Evolutionary conservation across 2,329 filamentous ascomycete species (phyloP), one percentile per base, ranked within the genome.

Genomic region (Phyllosticta capitalensis): DNA sequence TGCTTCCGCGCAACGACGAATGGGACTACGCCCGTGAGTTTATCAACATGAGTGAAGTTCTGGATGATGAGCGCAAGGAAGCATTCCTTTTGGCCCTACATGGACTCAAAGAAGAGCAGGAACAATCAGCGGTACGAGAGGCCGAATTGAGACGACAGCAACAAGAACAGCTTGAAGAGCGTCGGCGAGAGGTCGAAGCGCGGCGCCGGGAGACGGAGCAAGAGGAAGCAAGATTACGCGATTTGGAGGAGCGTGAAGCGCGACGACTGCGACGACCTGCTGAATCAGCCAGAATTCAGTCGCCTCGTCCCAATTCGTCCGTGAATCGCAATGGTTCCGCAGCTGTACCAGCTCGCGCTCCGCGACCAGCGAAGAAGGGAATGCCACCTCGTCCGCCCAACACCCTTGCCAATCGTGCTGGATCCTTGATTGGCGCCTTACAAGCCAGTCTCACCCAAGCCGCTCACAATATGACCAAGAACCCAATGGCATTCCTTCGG

Each of bases 21-120:
- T 99, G 94, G 94, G 90, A 96, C 61, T 96, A 96, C 67, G 90
- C 94, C 3, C 83, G 85, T 61, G 89, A 95, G 66, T 97, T 97
- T 72, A 95, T 97, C 68, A 84, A 81, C 67, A 84, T 90, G 68
- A 94, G 86, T 71, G 86, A 92, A 53, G 84, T 96, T 24, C 81
- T 99, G 1, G 92, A 97, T 71, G 92, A 96, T 56, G 94, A 97
- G 75, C 84, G 90, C 52, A 85, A 90, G 63, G 90, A 97, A 67
- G 86, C 89, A 0, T 96, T 97, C 71, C 76, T 95, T 17, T 87
- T 92, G 66, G 92, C 92, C 4, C 79, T 97, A 17, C 85, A 95
- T 69, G 87, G 84, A 57, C 78, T 97, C 28, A 87, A 88, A 66
- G 91, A 96, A 64, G 92, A 96, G 68, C 89, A 89, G 68, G 81